Percentiles rank a stretch among this genome's conserved stretches.
These are phyloP conservation scores for Adansonia gregorii DNA, from an alignment of 441 rosid genomes.

Conservation along the genomic window DNA sequence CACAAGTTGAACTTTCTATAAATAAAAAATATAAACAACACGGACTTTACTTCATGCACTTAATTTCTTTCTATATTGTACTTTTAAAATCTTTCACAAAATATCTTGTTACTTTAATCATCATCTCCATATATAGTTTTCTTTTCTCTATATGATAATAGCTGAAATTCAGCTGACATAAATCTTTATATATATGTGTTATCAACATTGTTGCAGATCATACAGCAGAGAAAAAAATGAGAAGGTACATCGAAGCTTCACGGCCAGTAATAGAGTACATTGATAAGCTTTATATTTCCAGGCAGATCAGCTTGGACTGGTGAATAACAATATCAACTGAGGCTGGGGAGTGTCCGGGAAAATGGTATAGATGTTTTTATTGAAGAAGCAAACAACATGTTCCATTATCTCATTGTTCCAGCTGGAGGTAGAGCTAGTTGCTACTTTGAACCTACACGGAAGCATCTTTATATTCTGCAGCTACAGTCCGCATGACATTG, in stretches of 20 bases:
- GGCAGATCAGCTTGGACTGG: slow-evolving; percentile 86
- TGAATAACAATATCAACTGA: slow-evolving; percentile 33
- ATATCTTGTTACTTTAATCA: background rate
- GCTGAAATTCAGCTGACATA: background rate
- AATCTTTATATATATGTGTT: background rate
- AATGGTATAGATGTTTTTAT: background rate
- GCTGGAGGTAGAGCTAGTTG: background rate
- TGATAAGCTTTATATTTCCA: slow-evolving; percentile 71
- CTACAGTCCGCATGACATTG: background rate
- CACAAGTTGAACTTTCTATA: background rate
- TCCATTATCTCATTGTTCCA: background rate
- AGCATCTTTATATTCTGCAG: slow-evolving; percentile 8
- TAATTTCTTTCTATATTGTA: background rate
- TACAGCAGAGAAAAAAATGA: slow-evolving; percentile 82
- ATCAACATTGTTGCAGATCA: slow-evolving; percentile 46
- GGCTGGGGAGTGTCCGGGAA: background rate
- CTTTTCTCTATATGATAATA: background rate
- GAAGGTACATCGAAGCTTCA: slow-evolving; percentile 66
- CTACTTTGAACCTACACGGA: background rate
- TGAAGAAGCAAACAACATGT: background rate
- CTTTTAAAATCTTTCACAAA: background rate
- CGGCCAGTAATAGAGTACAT: slow-evolving; percentile 68
- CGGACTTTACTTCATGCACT: background rate
- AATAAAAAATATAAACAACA: background rate
- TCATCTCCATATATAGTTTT: background rate